These are phyloP conservation scores for Monosporozyma yasuniensis DNA, from an alignment of 805 yeast genomes.

Conservation along the genomic window DNA sequence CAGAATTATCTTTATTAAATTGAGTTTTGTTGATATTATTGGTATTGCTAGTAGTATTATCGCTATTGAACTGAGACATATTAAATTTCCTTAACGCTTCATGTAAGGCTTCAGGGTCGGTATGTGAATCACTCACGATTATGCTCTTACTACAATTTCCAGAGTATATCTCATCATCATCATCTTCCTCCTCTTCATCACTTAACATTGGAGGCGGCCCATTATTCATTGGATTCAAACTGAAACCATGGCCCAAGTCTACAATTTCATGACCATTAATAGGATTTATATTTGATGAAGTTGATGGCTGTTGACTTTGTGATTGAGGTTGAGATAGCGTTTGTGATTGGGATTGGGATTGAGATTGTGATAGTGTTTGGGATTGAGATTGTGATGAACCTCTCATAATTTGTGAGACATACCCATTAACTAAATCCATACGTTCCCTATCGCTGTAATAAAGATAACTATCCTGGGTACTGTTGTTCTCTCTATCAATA, in stretches of 20 bases:
- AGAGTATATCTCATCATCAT: neutral
- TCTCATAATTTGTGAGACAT: slow-evolving; percentile 23
- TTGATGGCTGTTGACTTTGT: neutral
- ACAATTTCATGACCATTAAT: slow-evolving; percentile 9
- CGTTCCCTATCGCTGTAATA: slow-evolving; percentile 6
- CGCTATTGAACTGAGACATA: neutral
- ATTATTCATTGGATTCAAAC: slow-evolving; percentile 27
- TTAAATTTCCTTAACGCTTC: neutral
- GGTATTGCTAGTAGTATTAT: neutral
- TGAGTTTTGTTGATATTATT: neutral
- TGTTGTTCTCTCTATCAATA: neutral
- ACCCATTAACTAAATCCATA: slow-evolving; percentile 19
- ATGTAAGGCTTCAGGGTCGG: neutral
- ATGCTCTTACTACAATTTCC: neutral
- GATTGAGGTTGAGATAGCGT: neutral
- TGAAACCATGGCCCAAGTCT: slow-evolving; percentile 28
- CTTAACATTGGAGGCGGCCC: slow-evolving; percentile 33
- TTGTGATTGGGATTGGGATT: neutral
- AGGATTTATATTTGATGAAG: neutral
- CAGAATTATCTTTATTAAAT: neutral
- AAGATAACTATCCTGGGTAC: neutral
- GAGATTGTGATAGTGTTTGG: neutral
- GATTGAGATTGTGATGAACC: slow-evolving; percentile 7
- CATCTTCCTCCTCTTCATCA: slow-evolving; percentile 22
- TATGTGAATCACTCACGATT: no score